Conservation (phyloP, 1,139 yeast genomes). For the Yamadazyma sp. region DNA sequence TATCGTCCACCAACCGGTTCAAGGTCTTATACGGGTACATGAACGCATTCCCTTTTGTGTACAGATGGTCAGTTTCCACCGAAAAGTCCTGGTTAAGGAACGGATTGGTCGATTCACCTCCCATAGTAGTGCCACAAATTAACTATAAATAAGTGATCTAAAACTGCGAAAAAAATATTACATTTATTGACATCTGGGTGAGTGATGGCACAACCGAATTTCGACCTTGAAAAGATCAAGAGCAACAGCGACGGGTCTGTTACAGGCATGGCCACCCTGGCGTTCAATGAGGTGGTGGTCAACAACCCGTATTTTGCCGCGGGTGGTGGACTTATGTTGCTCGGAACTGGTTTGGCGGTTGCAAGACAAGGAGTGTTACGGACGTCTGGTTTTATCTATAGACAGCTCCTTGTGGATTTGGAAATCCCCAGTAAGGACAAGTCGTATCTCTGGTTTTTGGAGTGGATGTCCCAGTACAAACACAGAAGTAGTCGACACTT, state of each 20-base stretch:
- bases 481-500: constrained; percentile 76
- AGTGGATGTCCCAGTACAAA: constrained; percentile 91
- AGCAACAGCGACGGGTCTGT: constrained; percentile 39
- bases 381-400: constrained; percentile 66
- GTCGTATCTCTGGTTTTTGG: constrained; percentile 90
- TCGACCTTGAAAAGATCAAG: constrained; percentile 40
- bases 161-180: not conserved
- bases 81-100: constrained; percentile 16
- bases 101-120: constrained; percentile 16
- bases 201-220: constrained; percentile 14
- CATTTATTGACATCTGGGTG: too few relatives aligned
- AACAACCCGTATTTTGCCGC: constrained; percentile 95
- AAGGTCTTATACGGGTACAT: constrained; percentile 56
- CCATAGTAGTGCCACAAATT: not conserved
- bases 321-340: constrained; percentile 92
- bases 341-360: constrained; percentile 84
- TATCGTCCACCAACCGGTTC: constrained; percentile 65
- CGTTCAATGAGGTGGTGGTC: constrained; percentile 56
- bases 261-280: constrained; percentile 32
- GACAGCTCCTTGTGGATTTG: constrained; percentile 84
- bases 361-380: constrained; percentile 70
- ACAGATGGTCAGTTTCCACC: constrained; percentile 11
- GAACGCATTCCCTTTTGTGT: constrained; percentile 14
- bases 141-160: constrained; percentile 1
- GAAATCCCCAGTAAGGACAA: constrained; percentile 94